phyloP scores from a whole-genome alignment of 2,329 filamentous ascomycete species.

The Emergomyces africanus region DNA sequence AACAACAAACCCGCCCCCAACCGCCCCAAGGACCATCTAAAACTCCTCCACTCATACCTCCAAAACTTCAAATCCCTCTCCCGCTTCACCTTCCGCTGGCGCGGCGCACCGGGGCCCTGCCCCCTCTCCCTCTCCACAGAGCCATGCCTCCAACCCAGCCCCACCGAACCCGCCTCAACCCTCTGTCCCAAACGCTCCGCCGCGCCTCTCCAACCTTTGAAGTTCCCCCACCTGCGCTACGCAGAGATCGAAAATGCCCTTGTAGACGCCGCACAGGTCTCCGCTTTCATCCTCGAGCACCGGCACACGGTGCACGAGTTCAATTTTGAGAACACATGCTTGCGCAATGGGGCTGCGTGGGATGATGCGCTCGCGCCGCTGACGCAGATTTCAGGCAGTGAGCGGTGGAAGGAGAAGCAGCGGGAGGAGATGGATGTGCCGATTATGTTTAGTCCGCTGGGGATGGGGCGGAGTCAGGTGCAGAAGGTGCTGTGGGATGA shows the following conservation, averaged over 20 bases:
- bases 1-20: not conserved
- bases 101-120: constrained; percentile 58
- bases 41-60: constrained; percentile 71
- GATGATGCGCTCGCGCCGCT: constrained; percentile 69
- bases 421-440: constrained; percentile 27
- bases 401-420: constrained; percentile 25
- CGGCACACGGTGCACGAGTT: constrained; percentile 59
- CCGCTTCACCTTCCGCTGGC: constrained; percentile 66
- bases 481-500: constrained; percentile 17
- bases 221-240: constrained; percentile 54
- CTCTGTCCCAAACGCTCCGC: constrained; percentile 18
- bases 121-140: constrained; percentile 60
- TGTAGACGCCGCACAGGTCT: constrained; percentile 59
- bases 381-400: constrained; percentile 27
- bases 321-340: constrained; percentile 62
- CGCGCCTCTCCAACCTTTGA: constrained; percentile 43
- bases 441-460: constrained; percentile 23
- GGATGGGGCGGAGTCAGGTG: constrained; percentile 13
- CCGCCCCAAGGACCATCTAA: constrained; percentile 52
- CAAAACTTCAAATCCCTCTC: constrained; percentile 54
- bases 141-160: constrained; percentile 48
- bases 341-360: constrained; percentile 58
- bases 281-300: constrained; percentile 55
- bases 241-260: constrained; percentile 60
- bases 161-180: constrained; percentile 21